Conservation (phyloP, 2,329 filamentous ascomycete genomes). For the Pseudogymnoascus sp. region DNA sequence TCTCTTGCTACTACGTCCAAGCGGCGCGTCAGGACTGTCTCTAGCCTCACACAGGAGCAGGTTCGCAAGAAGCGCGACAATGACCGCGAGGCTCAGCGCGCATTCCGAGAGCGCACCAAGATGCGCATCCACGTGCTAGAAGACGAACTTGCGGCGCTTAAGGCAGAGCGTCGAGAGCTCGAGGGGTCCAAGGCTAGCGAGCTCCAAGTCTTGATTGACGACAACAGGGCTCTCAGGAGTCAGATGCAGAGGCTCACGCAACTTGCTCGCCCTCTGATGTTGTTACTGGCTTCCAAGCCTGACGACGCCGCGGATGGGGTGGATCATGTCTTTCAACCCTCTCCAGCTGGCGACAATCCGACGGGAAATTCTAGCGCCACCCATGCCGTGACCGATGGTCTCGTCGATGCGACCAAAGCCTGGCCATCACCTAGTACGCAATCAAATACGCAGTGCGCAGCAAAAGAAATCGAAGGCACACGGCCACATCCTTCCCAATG, state of each 20-base stretch:
- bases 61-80: conserved; percentile 1
- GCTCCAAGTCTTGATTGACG: not conserved
- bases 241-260: conserved; percentile 2
- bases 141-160: not conserved
- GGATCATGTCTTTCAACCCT: not conserved
- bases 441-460: not conserved
- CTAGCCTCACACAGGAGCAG: conserved; percentile 12
- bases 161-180: not conserved
- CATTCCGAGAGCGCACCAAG: conserved; percentile 10
- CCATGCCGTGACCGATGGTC: not conserved
- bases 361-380: not conserved
- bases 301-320: not conserved
- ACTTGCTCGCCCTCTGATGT: not conserved
- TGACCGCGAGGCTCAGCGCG: conserved; percentile 13
- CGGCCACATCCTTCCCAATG: not conserved
- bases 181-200: not conserved
- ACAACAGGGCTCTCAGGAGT: conserved; percentile 1
- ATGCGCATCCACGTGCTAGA: conserved; percentile 10
- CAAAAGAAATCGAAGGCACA: not conserved
- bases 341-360: not conserved
- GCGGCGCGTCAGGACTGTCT: not conserved
- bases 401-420: not conserved
- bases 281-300: not conserved
- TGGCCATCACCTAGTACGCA: not conserved
- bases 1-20: not conserved